Evolutionary conservation across 805 yeast species (phyloP), one percentile per base, ranked within the genome.

Genomic region (Metschnikowia orientalis): DNA sequence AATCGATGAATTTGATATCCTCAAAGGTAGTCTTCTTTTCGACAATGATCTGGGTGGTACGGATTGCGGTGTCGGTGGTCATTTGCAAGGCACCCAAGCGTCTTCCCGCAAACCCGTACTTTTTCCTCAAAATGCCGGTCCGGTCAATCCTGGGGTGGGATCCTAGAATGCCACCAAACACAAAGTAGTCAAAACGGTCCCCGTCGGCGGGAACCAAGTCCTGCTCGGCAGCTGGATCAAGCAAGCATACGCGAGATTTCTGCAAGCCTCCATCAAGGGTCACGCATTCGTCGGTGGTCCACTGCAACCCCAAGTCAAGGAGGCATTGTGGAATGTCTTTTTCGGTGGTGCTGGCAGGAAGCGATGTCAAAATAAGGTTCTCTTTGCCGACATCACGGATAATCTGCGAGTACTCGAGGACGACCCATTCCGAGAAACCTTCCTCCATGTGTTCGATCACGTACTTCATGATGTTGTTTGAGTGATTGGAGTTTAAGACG

Each of bases 51-150:
- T 87, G 88, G 1, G 97, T 87, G 12, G 95, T 87, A 58, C 98
- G 75, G 20, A 92, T 81, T 0, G 97, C 97, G 1, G 98, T 90
- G 54, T 90, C 98, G 0, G 98, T 90, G 11, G 97, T 87, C 97
- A 90, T 92, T 56, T 90, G 98, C 45, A 82, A 73, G 32, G 68
- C 73, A 2, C 96, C 97, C 33, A 90, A 68, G 55, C 95, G 73
- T 62, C 92, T 79, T 6, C 97, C 95, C 1, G 75, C 77, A 51
- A 88, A 80, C 0, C 95, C 95, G 47, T 88, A 80, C 50, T 83
- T 81, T 24, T 57, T 59, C 50, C 95, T 73, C 41, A 90, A 71
- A 51, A 89, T 92, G 2, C 89, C 92, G 2, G 98, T 90, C 59
- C 97, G 78, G 56, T 90, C 97, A 50, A 94, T 73, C 44, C 87